These are phyloP conservation scores for Houttuynia cordata DNA, from an alignment of 164 flowering plant genomes.

Conservation along the genomic window DNA sequence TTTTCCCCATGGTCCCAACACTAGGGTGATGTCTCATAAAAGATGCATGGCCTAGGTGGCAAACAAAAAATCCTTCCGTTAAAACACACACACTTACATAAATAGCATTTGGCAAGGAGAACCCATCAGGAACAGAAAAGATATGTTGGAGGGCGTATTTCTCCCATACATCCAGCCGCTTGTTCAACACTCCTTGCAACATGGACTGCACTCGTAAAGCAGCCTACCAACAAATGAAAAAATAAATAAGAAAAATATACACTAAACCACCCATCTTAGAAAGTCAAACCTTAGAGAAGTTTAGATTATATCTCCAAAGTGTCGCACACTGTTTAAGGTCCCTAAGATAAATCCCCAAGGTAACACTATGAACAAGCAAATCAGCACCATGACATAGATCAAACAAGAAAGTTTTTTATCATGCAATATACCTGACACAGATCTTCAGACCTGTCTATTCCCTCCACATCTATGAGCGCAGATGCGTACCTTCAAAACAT, in stretches of 20 bases:
- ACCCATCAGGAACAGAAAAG: conserved; percentile 66
- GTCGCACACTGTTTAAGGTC: not conserved
- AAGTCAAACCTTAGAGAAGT: not conserved
- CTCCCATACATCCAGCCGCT: conserved; percentile 65
- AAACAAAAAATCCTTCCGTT: not conserved
- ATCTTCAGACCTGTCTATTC: conserved; percentile 31
- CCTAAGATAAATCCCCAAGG: not conserved
- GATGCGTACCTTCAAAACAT: conserved; percentile 38
- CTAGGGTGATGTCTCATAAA: too few relatives aligned
- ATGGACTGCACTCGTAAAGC: conserved; percentile 23
- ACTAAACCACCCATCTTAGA: not conserved
- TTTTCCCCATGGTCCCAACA: too few relatives aligned
- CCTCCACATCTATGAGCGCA: conserved; percentile 20
- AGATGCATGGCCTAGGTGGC: too few relatives aligned
- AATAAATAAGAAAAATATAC: conserved; percentile 2
- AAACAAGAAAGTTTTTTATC: not conserved
- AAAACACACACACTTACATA: not conserved
- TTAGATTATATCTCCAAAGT: not conserved
- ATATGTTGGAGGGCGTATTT: conserved; percentile 53
- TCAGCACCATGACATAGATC: not conserved
- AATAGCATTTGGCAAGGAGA: conserved; percentile 45
- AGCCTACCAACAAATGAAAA: conserved; percentile 33
- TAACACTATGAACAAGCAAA: not conserved
- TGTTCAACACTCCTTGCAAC: conserved; percentile 43
- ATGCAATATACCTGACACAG: conserved; percentile 31